Percentiles rank a stretch among this genome's conserved stretches.
phyloP scores from a whole-genome alignment of 169 alveolate species.

The Cardiosporidium cionae region DNA sequence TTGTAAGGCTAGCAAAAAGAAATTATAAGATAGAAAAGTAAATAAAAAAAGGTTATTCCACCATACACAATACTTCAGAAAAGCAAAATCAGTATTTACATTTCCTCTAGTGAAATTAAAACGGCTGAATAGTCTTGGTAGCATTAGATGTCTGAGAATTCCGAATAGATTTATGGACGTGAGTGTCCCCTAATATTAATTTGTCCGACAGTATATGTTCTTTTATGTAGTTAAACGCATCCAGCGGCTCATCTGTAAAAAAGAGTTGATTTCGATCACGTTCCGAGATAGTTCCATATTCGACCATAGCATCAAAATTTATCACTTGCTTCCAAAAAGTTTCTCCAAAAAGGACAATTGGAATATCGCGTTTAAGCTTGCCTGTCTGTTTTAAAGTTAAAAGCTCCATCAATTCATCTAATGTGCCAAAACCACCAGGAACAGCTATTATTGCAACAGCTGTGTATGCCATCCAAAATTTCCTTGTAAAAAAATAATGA shows the following conservation, averaged over 20 bases:
- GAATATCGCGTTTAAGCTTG: conserved; percentile 48
- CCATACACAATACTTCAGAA: no score
- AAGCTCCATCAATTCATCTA: conserved; percentile 56
- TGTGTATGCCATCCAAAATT: conserved; percentile 52
- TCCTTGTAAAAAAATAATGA: conserved; percentile 57
- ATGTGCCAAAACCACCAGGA: conserved; percentile 60
- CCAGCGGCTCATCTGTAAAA: conserved; percentile 21
- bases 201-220: conserved; percentile 3
- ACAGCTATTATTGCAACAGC: conserved; percentile 29
- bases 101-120: no score
- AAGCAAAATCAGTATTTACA: no score
- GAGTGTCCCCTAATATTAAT: neutral
- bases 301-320: conserved; percentile 12
- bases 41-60: no score
- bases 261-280: conserved; percentile 16
- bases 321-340: conserved; percentile 31
- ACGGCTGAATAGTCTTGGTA: no score
- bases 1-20: no score
- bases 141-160: neutral
- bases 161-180: conserved; percentile 8
- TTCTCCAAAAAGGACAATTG: conserved; percentile 48
- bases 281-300: conserved; percentile 8
- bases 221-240: conserved; percentile 15
- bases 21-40: no score
- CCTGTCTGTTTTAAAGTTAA: conserved; percentile 47